phyloP scores from a whole-genome alignment of 1,284 basidiomycete genomes.

The Coniferiporia weirii region DNA sequence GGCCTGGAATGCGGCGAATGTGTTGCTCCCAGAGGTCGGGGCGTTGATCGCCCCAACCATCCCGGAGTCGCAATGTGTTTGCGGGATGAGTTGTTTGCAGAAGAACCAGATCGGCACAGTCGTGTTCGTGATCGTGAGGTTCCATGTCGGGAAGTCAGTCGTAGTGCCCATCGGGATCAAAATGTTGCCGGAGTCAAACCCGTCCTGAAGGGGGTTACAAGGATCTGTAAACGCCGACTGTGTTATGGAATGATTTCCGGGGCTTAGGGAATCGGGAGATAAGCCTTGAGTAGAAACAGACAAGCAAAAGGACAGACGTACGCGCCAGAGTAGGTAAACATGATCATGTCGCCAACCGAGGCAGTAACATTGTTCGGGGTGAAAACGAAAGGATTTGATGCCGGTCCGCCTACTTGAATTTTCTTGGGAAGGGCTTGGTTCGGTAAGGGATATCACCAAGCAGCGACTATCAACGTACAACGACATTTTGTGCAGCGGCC shows the following conservation, averaged over 20 bases:
- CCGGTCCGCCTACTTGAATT: constrained; percentile 16
- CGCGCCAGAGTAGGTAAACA: constrained; percentile 43
- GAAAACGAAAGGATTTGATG: constrained; percentile 38
- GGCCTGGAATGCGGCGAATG: constrained; percentile 38
- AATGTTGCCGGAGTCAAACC: constrained; percentile 47
- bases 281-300: constrained; percentile 3
- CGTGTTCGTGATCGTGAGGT: constrained; percentile 42
- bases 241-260: constrained; percentile 50
- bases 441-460: background rate
- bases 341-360: constrained; percentile 39
- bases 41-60: constrained; percentile 52
- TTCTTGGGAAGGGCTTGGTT: background rate
- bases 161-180: constrained; percentile 24
- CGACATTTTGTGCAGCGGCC: constrained; percentile 16
- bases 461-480: background rate
- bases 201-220: constrained; percentile 37
- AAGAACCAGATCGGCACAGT: constrained; percentile 53
- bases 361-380: constrained; percentile 39
- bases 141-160: constrained; percentile 33
- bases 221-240: constrained; percentile 45
- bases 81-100: constrained; percentile 47
- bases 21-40: constrained; percentile 39
- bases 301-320: constrained; percentile 23
- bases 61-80: constrained; percentile 40
- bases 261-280: constrained; percentile 19